A percentile compares a stretch with the other conserved stretches of the same genome.
phyloP scores from a whole-genome alignment of 1,139 yeast genomes.

The Lodderomyces beijingensis region DNA sequence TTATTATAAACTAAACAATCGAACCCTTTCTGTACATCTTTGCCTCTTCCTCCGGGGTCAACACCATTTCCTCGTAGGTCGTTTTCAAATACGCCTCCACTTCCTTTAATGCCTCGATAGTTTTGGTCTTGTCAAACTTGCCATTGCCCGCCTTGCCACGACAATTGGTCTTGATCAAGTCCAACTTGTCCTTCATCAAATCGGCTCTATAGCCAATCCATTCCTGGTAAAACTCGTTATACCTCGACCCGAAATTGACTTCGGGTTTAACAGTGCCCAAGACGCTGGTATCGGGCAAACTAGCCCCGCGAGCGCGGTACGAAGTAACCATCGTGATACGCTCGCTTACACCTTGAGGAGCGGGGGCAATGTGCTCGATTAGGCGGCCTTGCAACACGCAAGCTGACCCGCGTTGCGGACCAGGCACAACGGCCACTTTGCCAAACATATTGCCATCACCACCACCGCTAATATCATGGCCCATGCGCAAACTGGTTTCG shows the following conservation, averaged over 20 bases:
- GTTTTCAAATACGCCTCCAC: slow-evolving; percentile 34
- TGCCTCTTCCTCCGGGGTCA: background rate
- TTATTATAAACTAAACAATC: background rate
- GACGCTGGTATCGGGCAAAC: slow-evolving; percentile 24
- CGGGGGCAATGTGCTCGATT: slow-evolving; percentile 53
- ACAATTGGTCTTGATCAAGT: slow-evolving; percentile 18
- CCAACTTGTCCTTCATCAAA: slow-evolving; percentile 34
- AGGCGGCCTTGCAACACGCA: slow-evolving; percentile 53
- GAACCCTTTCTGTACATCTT: slow-evolving; percentile 12
- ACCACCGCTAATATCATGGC: slow-evolving; percentile 8
- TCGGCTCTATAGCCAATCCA: slow-evolving; percentile 40
- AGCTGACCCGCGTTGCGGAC: slow-evolving; percentile 54
- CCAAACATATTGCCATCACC: background rate
- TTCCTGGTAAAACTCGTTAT: slow-evolving; percentile 31
- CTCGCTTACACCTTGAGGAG: slow-evolving; percentile 48
- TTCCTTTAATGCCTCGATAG: slow-evolving; percentile 31
- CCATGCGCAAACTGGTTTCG: slow-evolving; percentile 48
- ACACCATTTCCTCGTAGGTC: slow-evolving; percentile 44
- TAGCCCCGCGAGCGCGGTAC: slow-evolving; percentile 29
- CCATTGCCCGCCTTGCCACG: slow-evolving; percentile 13
- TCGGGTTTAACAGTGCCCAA: slow-evolving; percentile 39
- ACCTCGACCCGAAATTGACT: slow-evolving; percentile 30
- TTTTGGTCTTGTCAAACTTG: slow-evolving; percentile 36
- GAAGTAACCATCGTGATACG: slow-evolving; percentile 51
- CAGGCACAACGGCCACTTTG: slow-evolving; percentile 39